Conservation (phyloP, 192 early-diverging fungal genomes). For the Gaertneriomyces semiglobifer region DNA sequence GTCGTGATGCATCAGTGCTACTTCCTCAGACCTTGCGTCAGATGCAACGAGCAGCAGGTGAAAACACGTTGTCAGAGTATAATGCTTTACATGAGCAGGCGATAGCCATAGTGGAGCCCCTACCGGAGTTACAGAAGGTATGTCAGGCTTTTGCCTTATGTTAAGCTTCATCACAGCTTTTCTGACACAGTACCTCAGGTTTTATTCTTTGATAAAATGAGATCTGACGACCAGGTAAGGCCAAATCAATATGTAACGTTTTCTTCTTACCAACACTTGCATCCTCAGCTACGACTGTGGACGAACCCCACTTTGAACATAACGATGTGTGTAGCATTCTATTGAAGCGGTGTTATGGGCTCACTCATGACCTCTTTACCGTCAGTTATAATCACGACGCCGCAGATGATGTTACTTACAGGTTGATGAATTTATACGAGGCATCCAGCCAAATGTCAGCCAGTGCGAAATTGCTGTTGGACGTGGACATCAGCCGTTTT, state of each 20-base stretch:
- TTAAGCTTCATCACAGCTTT: not conserved
- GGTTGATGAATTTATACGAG: constrained; percentile 7
- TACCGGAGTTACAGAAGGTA: constrained; percentile 13
- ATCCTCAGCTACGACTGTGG: not conserved
- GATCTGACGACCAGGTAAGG: not conserved
- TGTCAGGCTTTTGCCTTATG: not conserved
- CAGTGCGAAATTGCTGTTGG: not conserved
- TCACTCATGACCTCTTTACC: too few species aligned
- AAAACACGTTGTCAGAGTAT: not conserved
- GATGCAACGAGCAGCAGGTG: constrained; percentile 10
- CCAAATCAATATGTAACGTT: not conserved
- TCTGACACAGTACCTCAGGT: not conserved
- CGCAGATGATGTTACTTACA: too few species aligned
- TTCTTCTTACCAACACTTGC: not conserved
- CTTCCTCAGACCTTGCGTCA: constrained; percentile 3
- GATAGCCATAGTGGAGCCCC: not conserved
- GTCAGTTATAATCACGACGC: too few species aligned
- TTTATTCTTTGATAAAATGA: constrained; percentile 12
- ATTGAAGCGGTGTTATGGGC: too few species aligned
- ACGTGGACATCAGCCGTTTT: too few species aligned
- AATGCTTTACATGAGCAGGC: not conserved
- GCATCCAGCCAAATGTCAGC: constrained; percentile 9
- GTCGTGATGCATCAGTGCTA: constrained; percentile 10
- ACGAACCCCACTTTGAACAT: constrained; percentile 1
- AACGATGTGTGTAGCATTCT: not conserved